Base-by-base conservation (phyloP, 495 filamentous ascomycete genomes). In the Podospora anserina region DNA sequence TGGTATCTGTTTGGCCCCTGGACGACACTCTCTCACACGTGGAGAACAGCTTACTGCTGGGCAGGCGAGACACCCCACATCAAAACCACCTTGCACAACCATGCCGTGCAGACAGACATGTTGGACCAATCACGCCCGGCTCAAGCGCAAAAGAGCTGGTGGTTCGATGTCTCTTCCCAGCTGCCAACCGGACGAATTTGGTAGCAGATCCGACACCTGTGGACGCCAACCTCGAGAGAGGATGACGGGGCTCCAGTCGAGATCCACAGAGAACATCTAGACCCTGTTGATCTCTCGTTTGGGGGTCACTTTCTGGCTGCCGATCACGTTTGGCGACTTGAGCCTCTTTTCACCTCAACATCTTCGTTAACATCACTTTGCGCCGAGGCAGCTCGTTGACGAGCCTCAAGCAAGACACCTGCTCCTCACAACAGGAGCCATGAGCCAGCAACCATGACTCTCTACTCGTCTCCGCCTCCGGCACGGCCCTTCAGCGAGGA, bases 401-500 rank as follows among this genome's bases (percentile, higher is more conserved):
- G 23, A 23, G 23, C 23, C 23, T 23, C 23, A 23, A 23, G 23
- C 23, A 23, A 23, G 23, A 23, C 23, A 49, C 15, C 39, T 16
- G 39, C 39, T 49, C 13, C 9, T 32, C 39, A 11, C 4, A 11
- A 13, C 39, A 11, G 39, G 39, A 49, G 39, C 39, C 39, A 49
- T 49, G 39, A 11, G 2, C 39, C 39, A 16, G 39, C 20, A 58
- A 79, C 69, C 66, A 85, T 85, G 82, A 69, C 82, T 64, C 74
- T 88, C 67, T 88, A 88, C 75, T 81, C 84, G 0, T 71, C 78
- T 19, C 84, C 89, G 18, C 91, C 91, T 61, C 80, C 82, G 60
- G 80, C 82, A 44, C 83, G 86, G 69, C 82, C 84, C 11, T 78
- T 80, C 72, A 67, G 79, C 70, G 77, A 89, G 15, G 85, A 92